Conservation (phyloP, 371 early-diverging fungal species). For the Zopfochytrium polystomum region DNA sequence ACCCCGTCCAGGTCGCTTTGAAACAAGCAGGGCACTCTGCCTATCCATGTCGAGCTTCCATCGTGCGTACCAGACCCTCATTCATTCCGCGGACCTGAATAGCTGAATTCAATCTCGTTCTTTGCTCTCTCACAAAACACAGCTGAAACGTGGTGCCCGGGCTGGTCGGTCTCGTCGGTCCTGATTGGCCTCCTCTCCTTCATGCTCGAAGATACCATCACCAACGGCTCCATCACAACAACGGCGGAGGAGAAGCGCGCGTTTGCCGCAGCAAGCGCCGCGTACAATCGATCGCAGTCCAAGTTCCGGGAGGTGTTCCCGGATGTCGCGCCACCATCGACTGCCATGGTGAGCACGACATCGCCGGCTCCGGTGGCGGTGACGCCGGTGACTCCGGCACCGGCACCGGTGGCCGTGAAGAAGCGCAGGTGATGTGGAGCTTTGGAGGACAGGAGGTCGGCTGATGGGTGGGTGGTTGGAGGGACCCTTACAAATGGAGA, state of each 20-base stretch:
- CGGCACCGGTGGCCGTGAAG: too few relatives aligned
- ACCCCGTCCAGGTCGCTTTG: slow-evolving; percentile 67
- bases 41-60: slow-evolving; percentile 75
- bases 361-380: too few relatives aligned
- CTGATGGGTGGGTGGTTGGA: too few relatives aligned
- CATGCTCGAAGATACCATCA: slow-evolving; percentile 85
- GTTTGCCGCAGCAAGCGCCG: slow-evolving; percentile 73
- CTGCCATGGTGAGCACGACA: too few relatives aligned
- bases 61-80: too few relatives aligned
- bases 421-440: too few relatives aligned
- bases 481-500: too few relatives aligned
- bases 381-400: too few relatives aligned
- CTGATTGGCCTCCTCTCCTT: slow-evolving; percentile 90
- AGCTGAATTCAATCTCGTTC: too few relatives aligned
- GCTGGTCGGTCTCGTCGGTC: slow-evolving; percentile 93
- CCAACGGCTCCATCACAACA: slow-evolving; percentile 86
- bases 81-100: too few relatives aligned
- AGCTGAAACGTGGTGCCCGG: slow-evolving; percentile 87
- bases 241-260: slow-evolving; percentile 71
- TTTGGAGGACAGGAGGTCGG: too few relatives aligned
- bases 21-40: slow-evolving; percentile 83
- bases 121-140: slow-evolving; percentile 6
- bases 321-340: too few relatives aligned
- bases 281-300: slow-evolving; percentile 66
- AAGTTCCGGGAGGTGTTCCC: slow-evolving; percentile 59